Evolutionary conservation across 2,329 filamentous ascomycete species (phyloP), one percentile per base, ranked within the genome.

Genomic region (Cladosporium sp.): DNA sequence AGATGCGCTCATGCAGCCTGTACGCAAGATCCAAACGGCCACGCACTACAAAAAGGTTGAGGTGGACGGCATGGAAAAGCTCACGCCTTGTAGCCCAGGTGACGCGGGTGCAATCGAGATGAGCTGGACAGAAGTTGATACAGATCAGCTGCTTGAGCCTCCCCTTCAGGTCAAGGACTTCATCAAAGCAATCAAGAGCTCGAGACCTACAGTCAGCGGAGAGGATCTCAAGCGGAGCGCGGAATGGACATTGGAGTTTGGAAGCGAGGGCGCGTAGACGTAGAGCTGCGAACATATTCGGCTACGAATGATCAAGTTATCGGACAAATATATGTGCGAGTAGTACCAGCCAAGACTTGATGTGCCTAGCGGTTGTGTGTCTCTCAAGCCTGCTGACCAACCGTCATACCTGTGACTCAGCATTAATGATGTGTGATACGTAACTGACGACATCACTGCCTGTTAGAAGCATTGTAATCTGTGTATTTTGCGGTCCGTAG

Each of bases 171-270:
- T 96, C 58, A 95, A 95, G 72, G 94, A 99, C 73, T 97, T 99
- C 70, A 81, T 95, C 71, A 91, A 93, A 73, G 93, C 94, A 1
- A 88, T 99, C 68, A 92, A 91, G 70, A 85, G 87, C 47, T 90
- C 90, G 51, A 80, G 94, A 69, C 94, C 94, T 20, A 97, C 94
- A 0, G 94, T 99, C 54, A 94, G 91, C 53, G 81, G 83, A 51
- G 91, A 91, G 51, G 95, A 99, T 71, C 81, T 99, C 45, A 82
- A 85, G 64, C 83, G 84, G 68, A 97, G 93, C 72, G 81, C 89
- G 47, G 91, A 97, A 44, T 99, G 94, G 94, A 99, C 94, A 9
- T 83, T 88, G 68, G 92, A 97, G 76, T 97, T 97, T 75, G 93
- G 93, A 57, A 96, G 91, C 71, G 93, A 57, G 54, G 54, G 54